Conservation (phyloP, 2,329 filamentous ascomycete genomes). For the Neoarthrinium moseri region DNA sequence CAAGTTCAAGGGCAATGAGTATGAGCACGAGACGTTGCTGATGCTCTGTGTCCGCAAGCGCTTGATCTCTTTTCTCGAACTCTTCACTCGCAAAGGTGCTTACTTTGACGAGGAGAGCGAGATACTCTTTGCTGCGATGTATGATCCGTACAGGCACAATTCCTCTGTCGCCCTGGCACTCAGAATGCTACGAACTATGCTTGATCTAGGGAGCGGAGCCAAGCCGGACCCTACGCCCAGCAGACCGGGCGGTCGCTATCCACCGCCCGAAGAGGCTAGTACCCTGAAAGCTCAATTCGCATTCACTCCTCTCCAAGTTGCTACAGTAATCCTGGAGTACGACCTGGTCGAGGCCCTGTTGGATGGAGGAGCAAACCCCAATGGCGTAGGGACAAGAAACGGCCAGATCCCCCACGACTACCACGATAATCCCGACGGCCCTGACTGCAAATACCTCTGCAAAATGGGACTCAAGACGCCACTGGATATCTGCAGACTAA, state of each 20-base stretch:
- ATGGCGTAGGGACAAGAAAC: slow-evolving; percentile 9
- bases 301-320: slow-evolving; percentile 19
- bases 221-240: slow-evolving; percentile 16
- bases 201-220: slow-evolving; percentile 16
- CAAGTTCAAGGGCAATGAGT: not conserved
- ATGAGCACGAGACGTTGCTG: slow-evolving; percentile 10
- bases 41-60: slow-evolving; percentile 14
- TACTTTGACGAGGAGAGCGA: slow-evolving; percentile 13
- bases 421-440: not conserved
- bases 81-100: slow-evolving; percentile 15
- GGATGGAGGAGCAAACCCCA: slow-evolving; percentile 13
- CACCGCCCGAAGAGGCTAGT: not conserved
- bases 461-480: slow-evolving; percentile 4
- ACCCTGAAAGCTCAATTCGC: not conserved
- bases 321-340: slow-evolving; percentile 15
- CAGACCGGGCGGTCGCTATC: not conserved
- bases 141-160: slow-evolving; percentile 1
- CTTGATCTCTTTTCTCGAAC: slow-evolving; percentile 12
- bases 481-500: slow-evolving; percentile 14
- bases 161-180: slow-evolving; percentile 10
- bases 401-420: slow-evolving; percentile 4
- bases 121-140: slow-evolving; percentile 15
- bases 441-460: slow-evolving; percentile 10
- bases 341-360: slow-evolving; percentile 19
- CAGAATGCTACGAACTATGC: slow-evolving; percentile 15